Percentiles rank a stretch among this genome's conserved stretches.
phyloP scores from a whole-genome alignment of 148 eudicot genomes.

The Cornus kousa region DNA sequence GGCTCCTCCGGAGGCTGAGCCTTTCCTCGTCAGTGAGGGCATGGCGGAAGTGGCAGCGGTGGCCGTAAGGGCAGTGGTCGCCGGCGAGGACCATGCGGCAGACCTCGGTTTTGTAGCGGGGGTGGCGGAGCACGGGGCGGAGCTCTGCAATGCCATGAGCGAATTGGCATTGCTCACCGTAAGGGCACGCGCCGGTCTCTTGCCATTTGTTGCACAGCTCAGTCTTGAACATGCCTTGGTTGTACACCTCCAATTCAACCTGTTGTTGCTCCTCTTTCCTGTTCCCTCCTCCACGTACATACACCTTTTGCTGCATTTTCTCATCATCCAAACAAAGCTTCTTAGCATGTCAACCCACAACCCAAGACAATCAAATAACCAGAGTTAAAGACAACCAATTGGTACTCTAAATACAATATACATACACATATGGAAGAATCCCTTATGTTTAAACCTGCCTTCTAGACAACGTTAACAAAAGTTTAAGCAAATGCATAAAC shows the following conservation, averaged over 20 bases:
- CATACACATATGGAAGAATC: too few species aligned
- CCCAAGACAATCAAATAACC: too few species aligned
- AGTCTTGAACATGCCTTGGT: conserved; percentile 73
- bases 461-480: too few species aligned
- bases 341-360: too few species aligned
- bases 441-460: too few species aligned
- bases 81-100: conserved; percentile 78
- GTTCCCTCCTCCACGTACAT: conserved; percentile 42
- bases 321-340: too few species aligned
- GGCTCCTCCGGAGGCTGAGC: conserved; percentile 24
- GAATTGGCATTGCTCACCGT: conserved; percentile 61
- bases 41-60: conserved; percentile 86
- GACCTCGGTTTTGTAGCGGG: conserved; percentile 83
- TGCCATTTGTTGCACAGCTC: conserved; percentile 92
- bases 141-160: conserved; percentile 73
- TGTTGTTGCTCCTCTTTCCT: conserved; percentile 42
- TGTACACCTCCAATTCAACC: conserved; percentile 60
- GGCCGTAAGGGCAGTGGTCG: conserved; percentile 73
- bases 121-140: conserved; percentile 74
- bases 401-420: too few species aligned
- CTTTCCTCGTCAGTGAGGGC: conserved; percentile 60
- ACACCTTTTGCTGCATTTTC: conserved; percentile 54
- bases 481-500: too few species aligned
- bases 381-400: too few species aligned
- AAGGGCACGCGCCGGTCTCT: conserved; percentile 58